Conservation (phyloP, 495 filamentous ascomycete genomes). For the Zalerion maritima region DNA sequence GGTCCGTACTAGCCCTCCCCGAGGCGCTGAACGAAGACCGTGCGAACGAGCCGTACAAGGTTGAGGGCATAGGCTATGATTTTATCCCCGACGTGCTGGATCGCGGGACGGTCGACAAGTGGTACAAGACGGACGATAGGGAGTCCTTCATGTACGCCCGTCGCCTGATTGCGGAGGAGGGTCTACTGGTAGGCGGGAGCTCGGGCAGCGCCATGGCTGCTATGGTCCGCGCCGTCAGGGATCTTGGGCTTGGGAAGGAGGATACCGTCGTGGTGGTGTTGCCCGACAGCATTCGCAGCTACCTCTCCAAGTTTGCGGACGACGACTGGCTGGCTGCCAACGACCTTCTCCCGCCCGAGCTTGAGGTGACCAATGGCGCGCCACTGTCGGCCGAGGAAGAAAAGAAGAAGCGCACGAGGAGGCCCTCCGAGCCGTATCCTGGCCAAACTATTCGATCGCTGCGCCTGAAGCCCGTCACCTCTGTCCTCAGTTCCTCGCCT, state of each 20-base stretch:
- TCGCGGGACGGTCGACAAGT: slow-evolving; percentile 67
- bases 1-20: slow-evolving; percentile 76
- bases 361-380: slow-evolving; percentile 32
- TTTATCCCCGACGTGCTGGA: slow-evolving; percentile 93
- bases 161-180: slow-evolving; percentile 85
- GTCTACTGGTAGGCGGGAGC: slow-evolving; percentile 84
- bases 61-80: slow-evolving; percentile 97
- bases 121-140: slow-evolving; percentile 94
- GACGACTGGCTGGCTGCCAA: slow-evolving; percentile 97
- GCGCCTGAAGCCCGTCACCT: slow-evolving; percentile 82
- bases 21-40: slow-evolving; percentile 60
- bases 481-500: slow-evolving; percentile 48
- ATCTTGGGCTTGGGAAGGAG: slow-evolving; percentile 53
- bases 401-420: slow-evolving; percentile 11
- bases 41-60: slow-evolving; percentile 80
- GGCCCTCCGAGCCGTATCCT: slow-evolving; percentile 43
- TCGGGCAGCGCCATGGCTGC: slow-evolving; percentile 88
- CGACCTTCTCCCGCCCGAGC: slow-evolving; percentile 55
- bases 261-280: slow-evolving; percentile 82
- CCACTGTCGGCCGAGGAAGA: slow-evolving; percentile 15
- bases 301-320: slow-evolving; percentile 97
- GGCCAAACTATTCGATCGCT: slow-evolving; percentile 66
- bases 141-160: slow-evolving; percentile 84
- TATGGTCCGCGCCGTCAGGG: slow-evolving; percentile 62
- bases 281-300: slow-evolving; percentile 92